Evolutionary conservation across 1,139 yeast species (phyloP).

Genomic region (Ogataea hybrid): DNA sequence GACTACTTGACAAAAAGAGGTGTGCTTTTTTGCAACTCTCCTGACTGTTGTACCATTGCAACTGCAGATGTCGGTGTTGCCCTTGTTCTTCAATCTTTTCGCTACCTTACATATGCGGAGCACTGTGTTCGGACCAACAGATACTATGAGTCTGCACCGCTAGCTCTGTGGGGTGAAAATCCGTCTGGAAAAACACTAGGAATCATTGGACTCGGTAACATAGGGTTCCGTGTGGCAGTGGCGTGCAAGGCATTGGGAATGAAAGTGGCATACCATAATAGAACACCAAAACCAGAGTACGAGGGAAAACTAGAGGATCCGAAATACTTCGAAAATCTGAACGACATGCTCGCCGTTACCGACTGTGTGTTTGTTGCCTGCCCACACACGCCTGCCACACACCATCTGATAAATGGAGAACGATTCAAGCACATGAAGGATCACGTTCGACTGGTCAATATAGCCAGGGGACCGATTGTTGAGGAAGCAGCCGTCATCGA

Average conservation of each 20-base stretch:
- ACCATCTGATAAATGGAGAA: conserved; percentile 33
- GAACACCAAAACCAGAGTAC: conserved; percentile 28
- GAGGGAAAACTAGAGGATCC: conserved; percentile 30
- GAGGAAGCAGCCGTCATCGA: conserved; percentile 38
- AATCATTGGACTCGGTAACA: conserved; percentile 39
- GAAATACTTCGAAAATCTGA: conserved; percentile 29
- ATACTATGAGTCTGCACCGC: conserved; percentile 31
- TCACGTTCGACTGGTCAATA: conserved; percentile 37
- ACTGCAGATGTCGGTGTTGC: conserved; percentile 38
- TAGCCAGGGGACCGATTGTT: conserved; percentile 41
- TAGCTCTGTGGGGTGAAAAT: conserved; percentile 29
- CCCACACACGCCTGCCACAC: conserved; percentile 35
- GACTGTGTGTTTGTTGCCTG: conserved; percentile 39
- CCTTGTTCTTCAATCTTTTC: conserved; percentile 32
- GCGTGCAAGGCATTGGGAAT: conserved; percentile 37
- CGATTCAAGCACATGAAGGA: conserved; percentile 36
- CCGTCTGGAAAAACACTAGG: conserved; percentile 38
- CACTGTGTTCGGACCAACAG: conserved; percentile 35
- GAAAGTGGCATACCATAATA: conserved; percentile 36
- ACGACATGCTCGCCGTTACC: conserved; percentile 32
- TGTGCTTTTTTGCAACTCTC: conserved; percentile 37
- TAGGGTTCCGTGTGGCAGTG: conserved; percentile 36
- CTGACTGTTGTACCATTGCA: conserved; percentile 37
- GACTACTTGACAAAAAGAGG: conserved; percentile 34
- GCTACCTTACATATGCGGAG: conserved; percentile 36